phyloP scores from a whole-genome alignment of 768 basidiomycete genomes.

The Termitomyces sp. region DNA sequence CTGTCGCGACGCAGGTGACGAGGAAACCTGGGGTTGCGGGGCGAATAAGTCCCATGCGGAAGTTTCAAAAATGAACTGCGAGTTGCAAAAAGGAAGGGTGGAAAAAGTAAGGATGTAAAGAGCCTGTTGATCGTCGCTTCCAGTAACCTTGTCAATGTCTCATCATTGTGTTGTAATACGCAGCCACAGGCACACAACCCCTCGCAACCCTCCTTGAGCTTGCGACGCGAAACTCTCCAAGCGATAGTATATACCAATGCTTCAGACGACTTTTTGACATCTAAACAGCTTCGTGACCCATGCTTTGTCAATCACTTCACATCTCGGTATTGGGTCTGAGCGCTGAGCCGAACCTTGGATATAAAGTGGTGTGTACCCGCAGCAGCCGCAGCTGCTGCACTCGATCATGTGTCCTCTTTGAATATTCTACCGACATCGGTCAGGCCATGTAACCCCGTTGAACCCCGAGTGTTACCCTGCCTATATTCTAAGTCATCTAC shows the following conservation, averaged over 20 bases:
- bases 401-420: neutral
- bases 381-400: neutral
- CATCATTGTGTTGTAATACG: neutral
- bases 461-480: neutral
- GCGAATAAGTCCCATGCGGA: conserved; percentile 56
- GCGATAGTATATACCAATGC: neutral
- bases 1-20: conserved; percentile 72
- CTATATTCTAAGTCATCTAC: neutral
- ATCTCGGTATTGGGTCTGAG: neutral
- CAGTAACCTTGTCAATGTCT: neutral
- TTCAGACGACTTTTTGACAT: neutral
- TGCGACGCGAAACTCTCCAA: neutral
- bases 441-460: neutral
- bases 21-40: conserved; percentile 90
- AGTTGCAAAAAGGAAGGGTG: neutral
- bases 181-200: neutral
- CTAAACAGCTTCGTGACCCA: neutral
- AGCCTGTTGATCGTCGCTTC: neutral
- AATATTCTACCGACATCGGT: neutral
- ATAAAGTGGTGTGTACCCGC: neutral
- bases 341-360: neutral
- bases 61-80: neutral
- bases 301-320: neutral
- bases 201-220: neutral
- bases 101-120: neutral